Conservation (phyloP, 2,329 filamentous ascomycete species). For the Lasiodiplodia citricola region DNA sequence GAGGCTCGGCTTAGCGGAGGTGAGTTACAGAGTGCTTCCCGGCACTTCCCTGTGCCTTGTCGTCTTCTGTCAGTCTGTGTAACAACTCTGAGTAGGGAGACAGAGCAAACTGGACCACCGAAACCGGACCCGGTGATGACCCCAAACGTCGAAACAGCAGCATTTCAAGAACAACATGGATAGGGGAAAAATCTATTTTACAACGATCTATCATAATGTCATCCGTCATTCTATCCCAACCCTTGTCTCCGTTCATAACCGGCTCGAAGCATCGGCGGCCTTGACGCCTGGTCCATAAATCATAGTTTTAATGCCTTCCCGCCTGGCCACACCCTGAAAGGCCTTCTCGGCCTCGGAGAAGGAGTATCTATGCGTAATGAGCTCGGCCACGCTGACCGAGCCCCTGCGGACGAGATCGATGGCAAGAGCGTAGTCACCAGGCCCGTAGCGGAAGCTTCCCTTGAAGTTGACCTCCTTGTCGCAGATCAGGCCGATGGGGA, state of each 20-base stretch:
- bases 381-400: constrained; percentile 28
- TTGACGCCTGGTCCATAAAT: constrained; percentile 32
- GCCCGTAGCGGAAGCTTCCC: constrained; percentile 38
- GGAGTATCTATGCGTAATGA: constrained; percentile 31
- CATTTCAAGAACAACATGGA: too few species aligned
- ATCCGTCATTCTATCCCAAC: not conserved
- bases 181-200: not conserved
- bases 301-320: constrained; percentile 34
- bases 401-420: constrained; percentile 30
- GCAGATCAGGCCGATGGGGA: constrained; percentile 35
- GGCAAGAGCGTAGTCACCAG: constrained; percentile 35
- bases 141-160: too few species aligned
- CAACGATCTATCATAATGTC: not conserved
- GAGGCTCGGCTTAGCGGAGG: not conserved
- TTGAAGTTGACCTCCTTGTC: constrained; percentile 36
- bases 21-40: not conserved
- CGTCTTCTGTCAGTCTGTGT: too few species aligned
- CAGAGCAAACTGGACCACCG: not conserved
- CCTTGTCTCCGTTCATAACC: not conserved
- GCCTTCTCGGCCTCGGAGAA: constrained; percentile 32
- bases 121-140: not conserved
- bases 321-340: constrained; percentile 29
- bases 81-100: too few species aligned
- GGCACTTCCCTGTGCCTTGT: too few species aligned
- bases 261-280: not conserved